Evolutionary conservation across 1,139 yeast genomes (phyloP), one percentile per base, ranked within the genome.

Genomic region (Kluyveromyces sp.): DNA sequence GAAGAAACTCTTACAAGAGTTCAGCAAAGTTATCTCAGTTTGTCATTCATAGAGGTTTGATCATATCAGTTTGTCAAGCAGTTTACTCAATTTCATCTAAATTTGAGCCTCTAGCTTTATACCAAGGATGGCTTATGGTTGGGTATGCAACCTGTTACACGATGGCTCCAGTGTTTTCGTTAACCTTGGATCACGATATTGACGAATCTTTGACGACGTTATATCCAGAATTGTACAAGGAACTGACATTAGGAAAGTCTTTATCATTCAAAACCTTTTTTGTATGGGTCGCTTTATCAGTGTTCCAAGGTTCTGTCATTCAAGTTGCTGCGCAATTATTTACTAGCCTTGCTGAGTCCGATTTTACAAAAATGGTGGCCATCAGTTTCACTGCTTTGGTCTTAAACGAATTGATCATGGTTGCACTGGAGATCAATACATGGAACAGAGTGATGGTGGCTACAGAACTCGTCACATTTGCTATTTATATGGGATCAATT

Each of bases 61-160:
- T 94, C 40, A 89, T 94, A 46, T 85, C 96, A 3, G 92, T 92
- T n/a, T 92, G 96, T 44, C 99, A 94, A 64, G 94, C 95, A 0
- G 92, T 92, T 11, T 94, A 78, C 63, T 87, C 96, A 2, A 76
- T 92, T 17, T 77, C 88, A 32, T 85, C 96, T 0, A 68, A 75
- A 4, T 92, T 88, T 63, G 97, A 89, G 63, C 98, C 99, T 1
- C 70, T 92, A 47, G 98, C 97, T 0, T 71, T 94, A 46, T 87
- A 84, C 59, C 88, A 89, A 62, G 99, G 99, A 3, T 92, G 95
- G 83, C 71, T 94, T 43, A 89, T 94, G 96, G 98, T 94, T 36
- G 99, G 98, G 1, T 94, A 92, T 65, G 95, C 98, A 1, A 94
- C 98, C 0, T 73, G 87, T 41, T 94, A 92, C 63, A 94, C 99